Evolutionary conservation across 768 basidiomycete genomes (phyloP).

Genomic region (Botryobasidium botryosum): DNA sequence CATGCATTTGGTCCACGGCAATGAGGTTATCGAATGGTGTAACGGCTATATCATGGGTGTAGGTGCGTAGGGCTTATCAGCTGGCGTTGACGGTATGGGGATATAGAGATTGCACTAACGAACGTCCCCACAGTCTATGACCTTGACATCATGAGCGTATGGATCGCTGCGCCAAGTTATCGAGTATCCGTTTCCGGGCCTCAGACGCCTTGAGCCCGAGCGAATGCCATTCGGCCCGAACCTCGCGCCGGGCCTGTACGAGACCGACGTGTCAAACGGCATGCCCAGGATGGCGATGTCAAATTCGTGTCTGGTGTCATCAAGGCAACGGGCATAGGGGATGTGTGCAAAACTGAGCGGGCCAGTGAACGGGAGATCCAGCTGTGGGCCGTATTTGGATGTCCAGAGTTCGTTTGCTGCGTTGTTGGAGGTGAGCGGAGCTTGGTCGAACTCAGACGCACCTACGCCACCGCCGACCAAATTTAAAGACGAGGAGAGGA

Average conservation of each 20-base stretch:
- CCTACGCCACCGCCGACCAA: too few species aligned
- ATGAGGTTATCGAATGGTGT: slow-evolving; percentile 68
- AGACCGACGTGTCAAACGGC: slow-evolving; percentile 61
- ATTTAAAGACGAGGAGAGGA: too few species aligned
- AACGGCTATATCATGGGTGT: slow-evolving; percentile 43
- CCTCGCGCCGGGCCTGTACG: slow-evolving; percentile 68
- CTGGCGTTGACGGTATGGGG: too few species aligned
- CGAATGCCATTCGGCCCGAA: slow-evolving; percentile 81
- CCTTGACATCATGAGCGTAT: slow-evolving; percentile 28
- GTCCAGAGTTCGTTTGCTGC: slow-evolving; percentile 46
- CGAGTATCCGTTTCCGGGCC: slow-evolving; percentile 47
- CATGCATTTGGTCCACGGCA: slow-evolving; percentile 74
- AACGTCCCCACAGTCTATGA: slow-evolving; percentile 79
- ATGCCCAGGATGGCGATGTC: slow-evolving; percentile 71
- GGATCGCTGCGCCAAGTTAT: slow-evolving; percentile 58
- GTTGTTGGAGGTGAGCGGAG: too few species aligned
- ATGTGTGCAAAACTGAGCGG: slow-evolving; percentile 72
- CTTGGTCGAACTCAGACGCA: too few species aligned
- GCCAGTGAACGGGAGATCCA: slow-evolving; percentile 62
- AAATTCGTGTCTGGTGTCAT: slow-evolving; percentile 37
- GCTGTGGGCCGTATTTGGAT: slow-evolving; percentile 57
- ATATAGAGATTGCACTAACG: slow-evolving; percentile 9
- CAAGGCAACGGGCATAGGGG: slow-evolving; percentile 54
- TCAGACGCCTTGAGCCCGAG: slow-evolving; percentile 54
- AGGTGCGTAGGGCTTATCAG: too few species aligned